Evolutionary conservation across 768 basidiomycete genomes (phyloP).

Genomic region (Macrolepiota albuminosa): DNA sequence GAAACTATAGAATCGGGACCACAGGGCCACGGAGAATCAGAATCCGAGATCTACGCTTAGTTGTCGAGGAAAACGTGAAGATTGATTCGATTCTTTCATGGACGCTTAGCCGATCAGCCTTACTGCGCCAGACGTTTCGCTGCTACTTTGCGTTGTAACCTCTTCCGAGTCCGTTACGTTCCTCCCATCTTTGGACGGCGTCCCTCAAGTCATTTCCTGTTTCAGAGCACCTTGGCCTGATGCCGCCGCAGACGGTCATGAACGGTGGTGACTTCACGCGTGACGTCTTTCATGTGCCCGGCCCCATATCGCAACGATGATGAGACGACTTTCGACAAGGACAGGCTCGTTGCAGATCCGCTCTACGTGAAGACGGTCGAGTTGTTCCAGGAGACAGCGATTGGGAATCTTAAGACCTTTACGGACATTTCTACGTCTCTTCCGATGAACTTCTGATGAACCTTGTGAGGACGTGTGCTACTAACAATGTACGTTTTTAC

Average conservation of each 20-base stretch:
- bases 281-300: conserved; percentile 70
- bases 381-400: no score
- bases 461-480: conserved; percentile 47
- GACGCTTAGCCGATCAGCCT: conserved; percentile 47
- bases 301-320: conserved; percentile 70
- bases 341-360: conserved; percentile 73
- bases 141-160: conserved; percentile 71
- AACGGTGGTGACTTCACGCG: background rate
- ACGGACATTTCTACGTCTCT: no score
- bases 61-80: conserved; percentile 40
- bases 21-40: no score
- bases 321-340: conserved; percentile 51
- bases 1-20: no score
- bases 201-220: background rate
- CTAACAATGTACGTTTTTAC: conserved; percentile 31
- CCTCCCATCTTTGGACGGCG: background rate
- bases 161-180: conserved; percentile 46
- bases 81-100: conserved; percentile 71
- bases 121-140: conserved; percentile 80
- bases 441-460: conserved; percentile 54
- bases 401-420: no score
- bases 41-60: no score
- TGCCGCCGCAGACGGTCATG: conserved; percentile 40
- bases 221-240: conserved; percentile 85
- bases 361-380: conserved; percentile 46